phyloP scores from a whole-genome alignment of 768 basidiomycete species.

The Tulasnella sp. region DNA sequence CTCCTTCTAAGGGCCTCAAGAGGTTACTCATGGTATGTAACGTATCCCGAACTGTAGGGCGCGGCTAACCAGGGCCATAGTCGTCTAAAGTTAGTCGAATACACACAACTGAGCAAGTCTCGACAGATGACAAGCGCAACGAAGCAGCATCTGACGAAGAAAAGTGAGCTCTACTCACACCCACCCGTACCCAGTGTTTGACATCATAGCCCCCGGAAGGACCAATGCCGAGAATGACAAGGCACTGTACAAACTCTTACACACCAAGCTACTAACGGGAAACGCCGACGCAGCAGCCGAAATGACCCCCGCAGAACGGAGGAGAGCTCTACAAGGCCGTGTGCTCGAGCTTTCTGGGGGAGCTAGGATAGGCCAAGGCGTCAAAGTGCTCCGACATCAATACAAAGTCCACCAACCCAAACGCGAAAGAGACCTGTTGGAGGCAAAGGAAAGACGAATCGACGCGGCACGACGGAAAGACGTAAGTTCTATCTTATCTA shows the following conservation, averaged over 20 bases:
- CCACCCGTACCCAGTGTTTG: background rate
- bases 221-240: conserved; percentile 68
- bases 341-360: conserved; percentile 57
- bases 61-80: conserved; percentile 28
- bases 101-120: conserved; percentile 24
- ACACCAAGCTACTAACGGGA: conserved; percentile 66
- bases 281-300: conserved; percentile 51
- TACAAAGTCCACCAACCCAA: conserved; percentile 64
- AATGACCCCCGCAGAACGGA: conserved; percentile 51
- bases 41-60: too few species aligned
- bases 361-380: conserved; percentile 64
- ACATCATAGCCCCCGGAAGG: conserved; percentile 29
- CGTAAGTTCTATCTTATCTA: conserved; percentile 31
- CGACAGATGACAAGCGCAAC: conserved; percentile 14
- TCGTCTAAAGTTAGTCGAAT: conserved; percentile 67
- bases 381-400: conserved; percentile 42
- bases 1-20: too few species aligned
- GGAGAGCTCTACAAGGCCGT: conserved; percentile 65
- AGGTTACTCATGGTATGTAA: conserved; percentile 65
- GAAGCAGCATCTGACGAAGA: conserved; percentile 29
- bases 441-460: conserved; percentile 46
- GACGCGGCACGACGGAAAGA: conserved; percentile 49
- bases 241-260: conserved; percentile 62
- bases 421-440: conserved; percentile 56
- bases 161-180: conserved; percentile 1